These are phyloP conservation scores for Paspalum notatum DNA, from an alignment of 176 grass and related monocot species.

Conservation along the genomic window DNA sequence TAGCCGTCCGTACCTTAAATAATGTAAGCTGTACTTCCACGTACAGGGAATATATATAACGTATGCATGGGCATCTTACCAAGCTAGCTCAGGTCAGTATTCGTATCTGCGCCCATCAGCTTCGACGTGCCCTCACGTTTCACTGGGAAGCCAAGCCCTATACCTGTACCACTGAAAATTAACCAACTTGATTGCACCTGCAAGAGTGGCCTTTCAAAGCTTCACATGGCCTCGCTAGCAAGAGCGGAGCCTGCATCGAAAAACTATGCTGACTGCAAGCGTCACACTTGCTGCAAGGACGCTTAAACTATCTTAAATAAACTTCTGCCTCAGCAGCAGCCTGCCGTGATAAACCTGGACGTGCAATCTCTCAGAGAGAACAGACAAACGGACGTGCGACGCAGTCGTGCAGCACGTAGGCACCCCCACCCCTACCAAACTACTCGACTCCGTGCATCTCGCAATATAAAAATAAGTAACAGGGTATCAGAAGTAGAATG, in stretches of 20 bases:
- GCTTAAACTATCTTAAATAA: slow-evolving; percentile 45
- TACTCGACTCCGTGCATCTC: slow-evolving; percentile 37
- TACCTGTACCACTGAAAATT: slow-evolving; percentile 1
- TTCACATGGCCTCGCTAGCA: slow-evolving; percentile 48
- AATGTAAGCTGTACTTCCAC: slow-evolving; percentile 24
- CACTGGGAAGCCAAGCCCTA: not conserved
- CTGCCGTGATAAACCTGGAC: slow-evolving; percentile 6
- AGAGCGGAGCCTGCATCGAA: slow-evolving; percentile 8
- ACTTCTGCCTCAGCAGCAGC: slow-evolving; percentile 8
- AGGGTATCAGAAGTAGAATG: not conserved
- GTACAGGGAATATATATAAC: slow-evolving; percentile 7
- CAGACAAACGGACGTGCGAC: slow-evolving; percentile 49
- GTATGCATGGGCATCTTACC: not conserved
- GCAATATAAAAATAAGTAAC: not conserved
- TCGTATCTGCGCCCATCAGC: not conserved
- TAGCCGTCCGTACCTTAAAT: slow-evolving; percentile 10
- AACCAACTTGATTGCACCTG: not conserved
- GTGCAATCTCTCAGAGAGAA: slow-evolving; percentile 10
- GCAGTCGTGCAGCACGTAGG: slow-evolving; percentile 42
- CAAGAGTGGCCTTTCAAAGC: slow-evolving; percentile 26
- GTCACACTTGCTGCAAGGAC: slow-evolving; percentile 27
- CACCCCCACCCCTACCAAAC: not conserved
- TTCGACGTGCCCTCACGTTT: slow-evolving; percentile 43
- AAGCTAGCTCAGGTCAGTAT: not conserved
- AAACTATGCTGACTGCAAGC: slow-evolving; percentile 8